These are phyloP conservation scores for Acorus calamus DNA, from an alignment of 106 monocot species.

Conservation along the genomic window DNA sequence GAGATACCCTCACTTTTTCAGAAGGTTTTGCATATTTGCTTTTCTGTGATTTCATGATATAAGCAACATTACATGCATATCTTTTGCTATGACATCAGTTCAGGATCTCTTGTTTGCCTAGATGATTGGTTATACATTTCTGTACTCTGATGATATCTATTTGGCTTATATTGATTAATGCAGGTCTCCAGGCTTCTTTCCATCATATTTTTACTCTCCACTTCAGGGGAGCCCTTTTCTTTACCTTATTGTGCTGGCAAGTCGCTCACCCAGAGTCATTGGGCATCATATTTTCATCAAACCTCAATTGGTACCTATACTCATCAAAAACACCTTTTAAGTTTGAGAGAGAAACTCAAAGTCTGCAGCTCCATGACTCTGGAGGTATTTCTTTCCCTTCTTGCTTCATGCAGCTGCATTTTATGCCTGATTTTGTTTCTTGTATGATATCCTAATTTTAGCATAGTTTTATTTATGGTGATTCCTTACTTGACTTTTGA, in stretches of 20 bases:
- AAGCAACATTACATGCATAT: not conserved
- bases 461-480: too few relatives aligned
- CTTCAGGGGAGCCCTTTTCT: conserved; percentile 26
- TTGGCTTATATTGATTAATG: not conserved
- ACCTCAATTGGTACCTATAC: conserved; percentile 61
- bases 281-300: conserved; percentile 95
- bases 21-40: conserved; percentile 41
- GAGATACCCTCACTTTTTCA: conserved; percentile 55
- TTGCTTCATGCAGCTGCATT: not conserved
- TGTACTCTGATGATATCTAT: too few relatives aligned
- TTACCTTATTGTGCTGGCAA: conserved; percentile 22
- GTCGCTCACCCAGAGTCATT: conserved; percentile 55
- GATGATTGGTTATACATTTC: too few relatives aligned
- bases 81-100: too few relatives aligned
- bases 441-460: too few relatives aligned
- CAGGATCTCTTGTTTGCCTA: too few relatives aligned
- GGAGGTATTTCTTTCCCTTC: conserved; percentile 14
- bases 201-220: conserved; percentile 50
- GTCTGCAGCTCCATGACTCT: conserved; percentile 6
- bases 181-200: conserved; percentile 76
- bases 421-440: not conserved
- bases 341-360: conserved; percentile 11
- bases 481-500: too few relatives aligned
- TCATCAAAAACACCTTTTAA: conserved; percentile 29
- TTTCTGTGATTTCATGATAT: not conserved